phyloP scores from a whole-genome alignment of 2,329 filamentous ascomycete species.

The Colletotrichum sp. region DNA sequence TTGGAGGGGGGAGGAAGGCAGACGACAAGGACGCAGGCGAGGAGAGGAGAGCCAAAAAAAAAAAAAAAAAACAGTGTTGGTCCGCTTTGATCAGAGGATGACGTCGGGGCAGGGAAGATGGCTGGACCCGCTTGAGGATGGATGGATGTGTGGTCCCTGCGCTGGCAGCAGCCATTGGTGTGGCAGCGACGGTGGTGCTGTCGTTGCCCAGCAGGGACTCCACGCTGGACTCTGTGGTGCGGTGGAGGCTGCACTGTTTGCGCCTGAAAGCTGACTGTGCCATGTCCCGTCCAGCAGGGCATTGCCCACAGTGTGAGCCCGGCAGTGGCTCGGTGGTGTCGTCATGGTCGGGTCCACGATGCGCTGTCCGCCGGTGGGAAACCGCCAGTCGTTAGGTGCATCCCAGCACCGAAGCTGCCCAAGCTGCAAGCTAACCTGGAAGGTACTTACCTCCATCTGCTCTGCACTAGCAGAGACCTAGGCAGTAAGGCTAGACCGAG shows the following conservation, averaged over 20 bases:
- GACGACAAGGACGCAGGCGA: background rate
- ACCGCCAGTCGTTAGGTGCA: background rate
- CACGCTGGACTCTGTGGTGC: background rate
- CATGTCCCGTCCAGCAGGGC: background rate
- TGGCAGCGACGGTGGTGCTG: background rate
- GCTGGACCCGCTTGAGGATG: background rate
- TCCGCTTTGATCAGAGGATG: slow-evolving; percentile 1
- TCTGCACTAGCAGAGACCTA: too few species aligned
- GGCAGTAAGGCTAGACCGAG: background rate
- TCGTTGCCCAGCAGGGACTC: slow-evolving; percentile 1
- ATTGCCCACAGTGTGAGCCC: background rate
- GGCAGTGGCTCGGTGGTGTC: slow-evolving; percentile 21
- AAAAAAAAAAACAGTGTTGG: background rate
- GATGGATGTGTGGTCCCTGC: background rate
- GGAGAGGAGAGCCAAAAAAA: background rate
- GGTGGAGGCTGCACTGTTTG: background rate
- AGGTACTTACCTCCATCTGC: too few species aligned
- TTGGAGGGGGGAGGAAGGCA: background rate
- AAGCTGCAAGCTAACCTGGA: background rate
- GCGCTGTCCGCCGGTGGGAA: slow-evolving; percentile 6
- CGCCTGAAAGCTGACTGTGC: background rate
- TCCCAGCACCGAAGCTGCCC: background rate
- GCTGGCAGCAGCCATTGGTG: background rate
- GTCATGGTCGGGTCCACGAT: slow-evolving; percentile 17
- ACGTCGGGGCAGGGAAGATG: slow-evolving; percentile 1